Evolutionary conservation across 352 stramenopile genomes (phyloP), one percentile per base, ranked within the genome.

Genomic region (Globisporangium okanoganense): DNA sequence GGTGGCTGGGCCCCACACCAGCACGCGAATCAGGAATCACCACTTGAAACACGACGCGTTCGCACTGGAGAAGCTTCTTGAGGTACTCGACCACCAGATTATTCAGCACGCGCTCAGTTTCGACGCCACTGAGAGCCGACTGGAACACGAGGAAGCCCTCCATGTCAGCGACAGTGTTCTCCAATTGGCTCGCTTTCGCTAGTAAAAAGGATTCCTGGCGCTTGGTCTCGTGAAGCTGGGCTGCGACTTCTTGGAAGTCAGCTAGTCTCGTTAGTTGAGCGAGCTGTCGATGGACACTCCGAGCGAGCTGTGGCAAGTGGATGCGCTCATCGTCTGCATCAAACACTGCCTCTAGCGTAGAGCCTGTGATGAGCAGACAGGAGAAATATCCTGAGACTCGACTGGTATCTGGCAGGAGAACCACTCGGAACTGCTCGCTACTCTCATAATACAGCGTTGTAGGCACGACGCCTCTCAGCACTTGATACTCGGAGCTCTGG

Each of bases 41-140:
- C 2, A 50, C 12, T 35, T 47, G 45, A 10, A 62, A 40, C 22
- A 43, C 29, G 13, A 62, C 22, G 22, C 18, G 45, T 1, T 62
- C 61, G 4, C 61, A 62, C 8, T 18, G 27, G 2, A 67, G 61
- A 5, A 67, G 24, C 14, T 49, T 58, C 45, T 53, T 62, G 33
- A 67, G 20, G n/a, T 62, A 49, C 6, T 31, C 53, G 0, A 14
- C 29, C 47, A 48, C 45, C 13, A 59, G 48, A 3, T 33, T 52
- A 22, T 45, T 20, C 14, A 67, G 3, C 10, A 25, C 61, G 9
- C 40, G 54, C 36, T 57, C 54, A 7, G 3, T 58, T 8, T 58
- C 38, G 3, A 38, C 14, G 3, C 50, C 48, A 18, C 40, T 40
- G 9, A 54, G 22, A 2, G 45, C 36, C 3, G 36, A 20, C 20